Percentiles rank a stretch among this genome's conserved stretches.
These are phyloP conservation scores for Senna tora DNA, from an alignment of 306 rosid genomes.

Conservation along the genomic window DNA sequence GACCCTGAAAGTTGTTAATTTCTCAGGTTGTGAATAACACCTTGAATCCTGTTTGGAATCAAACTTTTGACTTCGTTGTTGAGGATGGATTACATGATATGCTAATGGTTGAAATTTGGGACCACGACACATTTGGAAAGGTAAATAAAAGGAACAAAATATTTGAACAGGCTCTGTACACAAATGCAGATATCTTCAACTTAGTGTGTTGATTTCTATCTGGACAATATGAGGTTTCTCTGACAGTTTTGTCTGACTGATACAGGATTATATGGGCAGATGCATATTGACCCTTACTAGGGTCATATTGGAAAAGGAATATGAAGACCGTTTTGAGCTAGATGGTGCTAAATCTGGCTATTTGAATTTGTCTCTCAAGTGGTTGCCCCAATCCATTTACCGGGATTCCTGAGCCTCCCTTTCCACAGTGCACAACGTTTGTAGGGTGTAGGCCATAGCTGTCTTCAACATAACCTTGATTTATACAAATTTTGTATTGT, in stretches of 20 bases:
- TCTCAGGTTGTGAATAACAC: slow-evolving; percentile 87
- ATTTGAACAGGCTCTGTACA: slow-evolving; percentile 13
- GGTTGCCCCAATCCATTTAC: slow-evolving; percentile 89
- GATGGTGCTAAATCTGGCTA: slow-evolving; percentile 86
- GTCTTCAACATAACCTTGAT: slow-evolving; percentile 12
- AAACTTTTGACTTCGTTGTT: slow-evolving; percentile 92
- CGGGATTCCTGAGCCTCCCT: slow-evolving; percentile 64
- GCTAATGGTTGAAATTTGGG: slow-evolving; percentile 88
- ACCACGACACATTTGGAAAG: slow-evolving; percentile 98
- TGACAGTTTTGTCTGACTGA: slow-evolving; percentile 17
- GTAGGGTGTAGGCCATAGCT: slow-evolving; percentile 19
- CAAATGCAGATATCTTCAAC: background rate
- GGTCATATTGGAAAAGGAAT: slow-evolving; percentile 89
- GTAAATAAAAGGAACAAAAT: slow-evolving; percentile 39
- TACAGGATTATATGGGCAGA: slow-evolving; percentile 93
- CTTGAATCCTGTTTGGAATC: slow-evolving; percentile 98
- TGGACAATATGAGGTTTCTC: slow-evolving; percentile 3
- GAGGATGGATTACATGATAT: slow-evolving; percentile 98
- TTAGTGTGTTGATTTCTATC: background rate
- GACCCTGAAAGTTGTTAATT: slow-evolving; percentile 26
- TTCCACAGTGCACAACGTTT: slow-evolving; percentile 12
- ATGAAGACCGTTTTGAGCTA: slow-evolving; percentile 69
- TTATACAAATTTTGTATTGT: slow-evolving; percentile 5
- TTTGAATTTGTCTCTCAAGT: slow-evolving; percentile 81
- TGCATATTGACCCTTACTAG: slow-evolving; percentile 86